Evolutionary conservation across 352 stramenopile genomes (phyloP).

Genomic region (Globisporangium middletonii): DNA sequence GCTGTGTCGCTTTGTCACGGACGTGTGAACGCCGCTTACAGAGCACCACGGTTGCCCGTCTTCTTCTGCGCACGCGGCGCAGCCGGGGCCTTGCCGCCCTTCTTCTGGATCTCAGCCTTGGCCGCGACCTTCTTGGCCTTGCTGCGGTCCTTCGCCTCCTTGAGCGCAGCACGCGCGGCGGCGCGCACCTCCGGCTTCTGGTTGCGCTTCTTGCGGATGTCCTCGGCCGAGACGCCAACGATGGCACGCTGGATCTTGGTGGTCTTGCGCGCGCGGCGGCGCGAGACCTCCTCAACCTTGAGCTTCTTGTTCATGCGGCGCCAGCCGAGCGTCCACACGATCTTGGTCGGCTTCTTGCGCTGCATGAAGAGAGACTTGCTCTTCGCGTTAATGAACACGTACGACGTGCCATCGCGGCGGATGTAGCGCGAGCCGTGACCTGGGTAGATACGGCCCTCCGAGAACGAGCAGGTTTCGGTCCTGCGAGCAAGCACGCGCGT

Average conservation of each 20-base stretch:
- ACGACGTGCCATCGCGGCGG: slow-evolving; percentile 94
- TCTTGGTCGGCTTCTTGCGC: slow-evolving; percentile 99
- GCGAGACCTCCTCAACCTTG: slow-evolving; percentile 85
- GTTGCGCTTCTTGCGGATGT: slow-evolving; percentile 98
- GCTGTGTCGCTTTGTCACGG: not conserved
- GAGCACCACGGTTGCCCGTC: slow-evolving; percentile 85
- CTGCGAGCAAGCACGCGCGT: slow-evolving; percentile 18
- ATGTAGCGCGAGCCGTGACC: slow-evolving; percentile 99
- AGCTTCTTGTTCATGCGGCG: slow-evolving; percentile 99
- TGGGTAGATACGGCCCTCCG: slow-evolving; percentile 94
- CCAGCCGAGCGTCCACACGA: slow-evolving; percentile 98
- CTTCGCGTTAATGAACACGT: slow-evolving; percentile 97
- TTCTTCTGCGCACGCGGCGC: slow-evolving; percentile 81
- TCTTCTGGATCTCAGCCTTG: slow-evolving; percentile 62
- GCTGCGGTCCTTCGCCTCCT: slow-evolving; percentile 84
- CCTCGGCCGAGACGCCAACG: slow-evolving; percentile 94
- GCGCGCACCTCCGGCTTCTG: slow-evolving; percentile 93
- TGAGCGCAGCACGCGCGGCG: slow-evolving; percentile 87
- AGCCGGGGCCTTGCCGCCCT: slow-evolving; percentile 46
- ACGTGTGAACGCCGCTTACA: slow-evolving; percentile 44
- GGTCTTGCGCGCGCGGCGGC: slow-evolving; percentile 88
- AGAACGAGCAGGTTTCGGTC: slow-evolving; percentile 90
- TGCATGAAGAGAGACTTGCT: slow-evolving; percentile 97
- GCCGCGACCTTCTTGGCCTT: slow-evolving; percentile 74
- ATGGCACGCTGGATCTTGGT: slow-evolving; percentile 97